Evolutionary conservation across 2,329 filamentous ascomycete genomes (phyloP), one percentile per base, ranked within the genome.

Genomic region (Diaporthe sp.): DNA sequence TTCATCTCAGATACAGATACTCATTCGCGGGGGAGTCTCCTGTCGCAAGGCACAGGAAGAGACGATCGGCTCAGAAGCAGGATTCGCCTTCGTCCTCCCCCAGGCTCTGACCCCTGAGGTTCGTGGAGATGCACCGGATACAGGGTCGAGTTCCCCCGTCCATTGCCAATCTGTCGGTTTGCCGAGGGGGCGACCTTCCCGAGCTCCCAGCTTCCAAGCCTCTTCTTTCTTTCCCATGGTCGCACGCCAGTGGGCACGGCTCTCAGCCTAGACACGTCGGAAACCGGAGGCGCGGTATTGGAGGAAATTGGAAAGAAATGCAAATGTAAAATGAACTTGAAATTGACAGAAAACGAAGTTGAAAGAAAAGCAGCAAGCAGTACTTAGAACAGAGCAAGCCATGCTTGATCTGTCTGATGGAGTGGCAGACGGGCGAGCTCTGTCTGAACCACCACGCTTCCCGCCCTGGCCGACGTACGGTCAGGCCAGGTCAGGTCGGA

Each of bases 41-140:
- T 39, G 65, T 55, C 49, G 46, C 49, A 42, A 34, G 46, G 31
- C 34, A 39, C n/a, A 53, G 31, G 46, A 68, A 39, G 31, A 39
- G 60, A 70, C 10, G 34, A 70, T 70, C 49, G 28, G 46, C 49
- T 39, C 65, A 70, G 65, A 70, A 55, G 49, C 65, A 53, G 34
- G 46, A 55, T 70, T 34, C 25, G 22, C n/a, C 60, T 44, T 39
- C 42, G 25, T 17, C 31, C 22, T 31, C 46, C 44, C 42, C 70
- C 70, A 49, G 42, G 13, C 70, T 37, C 37, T 72, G 57, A 62
- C 71, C 71, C 71, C 71, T 62, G 57, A 62, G 37, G 49, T 62
- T 60, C 34, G 42, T 42, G n/a, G 70, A 42, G 31, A 51, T 51
- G 31, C 31, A 39, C 28, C 42, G 70, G 70, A 62, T 51, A 51